Conservation (phyloP, 192 early-diverging fungal species). For the Gamsiella multidivaricata region DNA sequence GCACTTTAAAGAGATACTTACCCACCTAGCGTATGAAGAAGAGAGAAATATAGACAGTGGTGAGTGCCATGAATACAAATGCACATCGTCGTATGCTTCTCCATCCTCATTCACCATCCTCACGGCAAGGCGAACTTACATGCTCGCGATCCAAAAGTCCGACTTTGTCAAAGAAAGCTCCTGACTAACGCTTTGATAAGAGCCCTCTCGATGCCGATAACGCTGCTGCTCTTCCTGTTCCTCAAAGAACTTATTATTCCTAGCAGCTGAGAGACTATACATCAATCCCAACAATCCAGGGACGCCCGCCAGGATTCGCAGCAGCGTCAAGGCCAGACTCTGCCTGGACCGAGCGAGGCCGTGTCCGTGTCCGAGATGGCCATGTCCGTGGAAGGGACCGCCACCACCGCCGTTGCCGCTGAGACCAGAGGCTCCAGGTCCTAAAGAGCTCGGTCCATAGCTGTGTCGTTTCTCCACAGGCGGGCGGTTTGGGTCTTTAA, state of each 20-base stretch:
- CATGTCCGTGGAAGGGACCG: slow-evolving; percentile 8
- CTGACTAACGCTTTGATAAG: neutral
- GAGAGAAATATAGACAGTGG: neutral
- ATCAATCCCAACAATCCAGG: slow-evolving; percentile 35
- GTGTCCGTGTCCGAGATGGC: slow-evolving; percentile 39
- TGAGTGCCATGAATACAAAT: neutral
- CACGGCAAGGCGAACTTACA: slow-evolving; percentile 21
- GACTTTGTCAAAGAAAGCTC: slow-evolving; percentile 24
- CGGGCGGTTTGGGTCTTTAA: slow-evolving; percentile 31
- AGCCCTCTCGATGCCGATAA: neutral
- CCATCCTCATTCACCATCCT: neutral
- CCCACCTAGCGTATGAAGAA: slow-evolving; percentile 31
- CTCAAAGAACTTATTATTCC: slow-evolving; percentile 4
- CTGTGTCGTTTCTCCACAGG: slow-evolving; percentile 44
- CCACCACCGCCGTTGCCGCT: neutral
- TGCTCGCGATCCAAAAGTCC: slow-evolving; percentile 47
- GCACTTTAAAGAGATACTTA: too few relatives aligned
- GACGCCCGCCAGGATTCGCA: slow-evolving; percentile 19
- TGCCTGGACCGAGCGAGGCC: slow-evolving; percentile 25
- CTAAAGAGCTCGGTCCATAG: slow-evolving; percentile 24
- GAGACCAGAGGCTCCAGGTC: neutral
- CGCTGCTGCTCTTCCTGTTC: slow-evolving; percentile 7
- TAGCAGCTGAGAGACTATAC: slow-evolving; percentile 28
- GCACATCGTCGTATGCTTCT: neutral
- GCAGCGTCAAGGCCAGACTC: slow-evolving; percentile 26